Evolutionary conservation across 2,329 filamentous ascomycete genomes (phyloP), one percentile per base, ranked within the genome.

Genomic region (Hypomyces rosellus): DNA sequence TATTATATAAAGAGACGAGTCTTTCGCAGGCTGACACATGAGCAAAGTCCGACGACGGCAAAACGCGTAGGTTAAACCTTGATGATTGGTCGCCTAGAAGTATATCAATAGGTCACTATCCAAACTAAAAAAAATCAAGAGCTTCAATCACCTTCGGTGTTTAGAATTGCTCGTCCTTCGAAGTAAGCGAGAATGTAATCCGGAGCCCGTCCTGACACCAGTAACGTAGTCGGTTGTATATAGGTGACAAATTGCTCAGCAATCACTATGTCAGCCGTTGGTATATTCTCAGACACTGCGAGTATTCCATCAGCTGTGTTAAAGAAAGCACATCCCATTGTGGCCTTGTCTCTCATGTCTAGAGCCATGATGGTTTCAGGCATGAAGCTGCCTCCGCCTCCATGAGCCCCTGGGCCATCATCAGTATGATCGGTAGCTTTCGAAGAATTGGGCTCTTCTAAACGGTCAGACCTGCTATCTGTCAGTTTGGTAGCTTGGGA

Each of bases 301-400:
- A 96, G 67, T 34, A 76, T 81, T 60, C 88, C 84, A 37, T 89
- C 81, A 22, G 76, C 70, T 5, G 84, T 82, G 43, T 85, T 73
- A 63, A 92, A 96, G 63, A 92, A 95, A 42, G 88, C 85, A 65
- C 90, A 96, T 1, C 92, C 92, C 15, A 96, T 75, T 0, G 78
- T 83, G 1, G 80, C 82, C 30, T 80, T 77, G n/a, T 84, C 78
- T 54, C 78, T 82, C 64, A 92, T 75, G 52, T 95, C 84, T 20
- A 96, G 72, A 1, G 89, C 88, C 82, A 95, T 88, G 51, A 95
- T 78, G 22, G 89, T 69, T 62, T 93, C 88, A 5, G 20, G 11
- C 14, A 25, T 13, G 30, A n/a, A 20, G 15, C 25, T 25, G 41
- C 33, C 41, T 13, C 22, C 41, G 8, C 11, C 15, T 20, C 11